Base-by-base conservation (phyloP, 164 flowering plant genomes). In the Warburgia ugandensis region DNA sequence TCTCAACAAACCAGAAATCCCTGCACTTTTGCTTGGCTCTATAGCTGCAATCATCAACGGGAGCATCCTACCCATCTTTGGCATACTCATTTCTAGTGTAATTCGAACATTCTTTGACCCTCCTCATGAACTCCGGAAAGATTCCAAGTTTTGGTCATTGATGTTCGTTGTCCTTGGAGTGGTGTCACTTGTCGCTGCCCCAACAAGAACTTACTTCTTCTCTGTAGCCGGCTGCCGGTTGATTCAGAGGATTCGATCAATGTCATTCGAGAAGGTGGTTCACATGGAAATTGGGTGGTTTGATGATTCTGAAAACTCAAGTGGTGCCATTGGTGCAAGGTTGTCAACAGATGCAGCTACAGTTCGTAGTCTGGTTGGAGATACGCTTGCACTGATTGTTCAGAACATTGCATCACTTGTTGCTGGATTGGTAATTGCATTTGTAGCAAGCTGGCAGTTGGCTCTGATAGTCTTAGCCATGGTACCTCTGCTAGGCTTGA, bases 1-100 rank as follows among this genome's bases (percentile, higher is more conserved):
- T 60, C 73, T 74, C 5, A 69, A 74, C 61, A 74, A 60, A 48
- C 77, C 75, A 5, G 79, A 77, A 60, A 42, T 72, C 43, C 82
- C 71, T 3, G 41, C 70, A 6, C 28, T 74, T 11, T 19, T 77
- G 2, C 48, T 74, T 11, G 82, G 79, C 8, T 7, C 25, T 9
- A 2, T 61, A 16, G 61, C 66, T 29, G 69, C 82, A 53, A 56
- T 21, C 12, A 28, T 46, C 40, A 68, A 61, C 41, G 82, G 82
- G 5, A 39, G 44, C n/a, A 49, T 74, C 23, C 31, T 62, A 14
- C 82, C 82, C 6, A 26, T 60, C 10, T 74, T 67, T 50, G 77
- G 66, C 12, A 12, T 69, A 21, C 43, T 77, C 33, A 16, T 74
- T 42, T 63, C 79, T 14, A 55, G 61, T 26, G 45, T 63, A 5